Base-by-base conservation (phyloP, 2,329 filamentous ascomycete genomes). In the Cladosporium halotolerans region DNA sequence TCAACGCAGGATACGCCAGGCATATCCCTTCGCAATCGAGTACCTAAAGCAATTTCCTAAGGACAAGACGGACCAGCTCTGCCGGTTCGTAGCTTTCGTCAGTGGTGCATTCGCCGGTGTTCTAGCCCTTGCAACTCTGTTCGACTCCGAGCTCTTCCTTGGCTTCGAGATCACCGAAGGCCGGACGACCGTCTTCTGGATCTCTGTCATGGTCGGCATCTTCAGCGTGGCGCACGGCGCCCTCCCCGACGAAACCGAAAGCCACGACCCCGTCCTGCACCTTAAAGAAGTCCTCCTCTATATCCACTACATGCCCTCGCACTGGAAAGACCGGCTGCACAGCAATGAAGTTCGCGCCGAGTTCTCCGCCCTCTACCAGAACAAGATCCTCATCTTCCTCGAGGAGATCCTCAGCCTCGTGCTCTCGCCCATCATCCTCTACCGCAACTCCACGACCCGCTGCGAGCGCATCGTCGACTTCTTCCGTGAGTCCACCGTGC, bases 41-140 rank as follows among this genome's bases (percentile, higher is more conserved):
- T 99, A 99, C 64, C 80, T 99, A 23, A 89, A 96, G 59, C 92
- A 97, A 60, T 99, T 99, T 57, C 93, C 93, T 0, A 97, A 97
- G 68, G 85, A 91, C 66, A 95, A 96, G 72, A 93, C 85, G 0
- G 86, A 93, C 57, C 90, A 95, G 62, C 68, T 92, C 34, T 88
- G 88, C 9, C 82, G 86, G 39, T 95, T 95, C 45, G 79, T 96
- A 31, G 85, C 90, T 1, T 96, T 99, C 63, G 80, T 97, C 57
- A 81, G 88, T 8, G 91, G 93, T 6, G 89, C 92, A 0, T 78
- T 97, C 34, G 86, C 89, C 3, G 90, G 89, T 3, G 87, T 99
- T 3, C 78, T 99, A 31, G 87, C 88, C 4, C 76, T 95, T 14
- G 86, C 88, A 2, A 90, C 92, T 0, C 72, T 97, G n/a, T 77